These are phyloP conservation scores for Bruguiera hainesii DNA, from an alignment of 441 rosid genomes.

Conservation along the genomic window DNA sequence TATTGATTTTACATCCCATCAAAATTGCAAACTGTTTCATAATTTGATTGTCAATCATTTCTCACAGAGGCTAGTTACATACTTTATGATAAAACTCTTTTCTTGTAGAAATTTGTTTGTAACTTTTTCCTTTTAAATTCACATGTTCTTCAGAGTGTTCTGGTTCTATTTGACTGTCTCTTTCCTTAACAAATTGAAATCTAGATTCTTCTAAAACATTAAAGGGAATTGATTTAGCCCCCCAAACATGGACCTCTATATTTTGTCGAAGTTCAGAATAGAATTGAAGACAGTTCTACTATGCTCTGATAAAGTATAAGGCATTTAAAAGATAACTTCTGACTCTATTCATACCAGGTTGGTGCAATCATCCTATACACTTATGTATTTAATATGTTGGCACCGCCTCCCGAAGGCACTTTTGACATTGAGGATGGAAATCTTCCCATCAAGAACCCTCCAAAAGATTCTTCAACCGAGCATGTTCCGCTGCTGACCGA, in stretches of 20 bases:
- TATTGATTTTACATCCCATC: constrained; percentile 3
- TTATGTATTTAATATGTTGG: constrained; percentile 83
- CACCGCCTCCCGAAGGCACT: constrained; percentile 95
- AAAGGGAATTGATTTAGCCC: neutral
- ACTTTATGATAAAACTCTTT: neutral
- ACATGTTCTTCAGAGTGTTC: neutral
- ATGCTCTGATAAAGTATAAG: neutral
- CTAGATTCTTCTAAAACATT: neutral
- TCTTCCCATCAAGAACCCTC: constrained; percentile 53
- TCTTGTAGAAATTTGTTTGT: neutral
- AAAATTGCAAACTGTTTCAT: neutral
- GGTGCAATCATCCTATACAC: constrained; percentile 97
- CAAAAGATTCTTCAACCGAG: constrained; percentile 49
- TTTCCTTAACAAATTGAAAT: neutral
- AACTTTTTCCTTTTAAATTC: neutral
- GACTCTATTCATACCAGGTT: constrained; percentile 52
- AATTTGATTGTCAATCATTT: neutral
- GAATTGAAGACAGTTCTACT: neutral
- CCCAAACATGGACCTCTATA: neutral
- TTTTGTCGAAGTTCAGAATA: constrained; percentile 6
- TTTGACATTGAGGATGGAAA: constrained; percentile 51
- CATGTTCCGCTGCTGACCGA: constrained; percentile 60
- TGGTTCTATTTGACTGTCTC: neutral
- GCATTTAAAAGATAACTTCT: constrained; percentile 8
- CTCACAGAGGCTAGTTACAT: neutral